These are phyloP conservation scores for Edaphochlamys debaryana DNA, from an alignment of 139 green algal genomes.

Conservation along the genomic window DNA sequence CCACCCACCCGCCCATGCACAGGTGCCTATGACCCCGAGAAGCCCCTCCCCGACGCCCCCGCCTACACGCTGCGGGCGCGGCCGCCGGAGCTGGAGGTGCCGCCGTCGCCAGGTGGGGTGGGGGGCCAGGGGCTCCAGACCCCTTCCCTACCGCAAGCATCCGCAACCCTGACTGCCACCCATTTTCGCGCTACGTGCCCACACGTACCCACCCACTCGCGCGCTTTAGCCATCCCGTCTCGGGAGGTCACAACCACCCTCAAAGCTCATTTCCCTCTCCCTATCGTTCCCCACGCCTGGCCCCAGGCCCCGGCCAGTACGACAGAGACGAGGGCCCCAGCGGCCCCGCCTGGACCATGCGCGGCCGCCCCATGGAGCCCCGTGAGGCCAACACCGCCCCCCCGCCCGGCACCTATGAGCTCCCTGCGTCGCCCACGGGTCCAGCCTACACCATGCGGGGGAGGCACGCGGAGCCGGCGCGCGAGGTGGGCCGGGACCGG, in stretches of 20 bases:
- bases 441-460: conserved; percentile 41
- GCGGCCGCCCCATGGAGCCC: background rate
- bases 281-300: no score
- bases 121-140: no score
- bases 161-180: no score
- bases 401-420: conserved; percentile 37
- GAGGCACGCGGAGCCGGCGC: background rate
- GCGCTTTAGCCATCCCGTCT: no score
- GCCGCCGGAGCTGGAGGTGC: conserved; percentile 16
- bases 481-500: background rate
- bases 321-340: background rate
- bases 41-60: conserved; percentile 9
- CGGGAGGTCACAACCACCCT: no score
- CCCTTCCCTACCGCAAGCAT: no score
- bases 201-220: no score
- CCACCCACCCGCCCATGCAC: background rate
- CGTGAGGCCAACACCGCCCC: background rate
- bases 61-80: conserved; percentile 37
- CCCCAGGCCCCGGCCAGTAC: conserved; percentile 42
- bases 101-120: conserved; percentile 9
- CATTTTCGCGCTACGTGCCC: no score
- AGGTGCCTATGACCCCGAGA: conserved; percentile 35
- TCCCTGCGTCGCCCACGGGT: conserved; percentile 19
- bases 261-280: no score
- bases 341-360: conserved; percentile 52